A percentile compares a stretch with the other conserved stretches of the same genome.
Evolutionary conservation across 208 protist species (phyloP).

Genomic region (Trypanosoma lewisi): DNA sequence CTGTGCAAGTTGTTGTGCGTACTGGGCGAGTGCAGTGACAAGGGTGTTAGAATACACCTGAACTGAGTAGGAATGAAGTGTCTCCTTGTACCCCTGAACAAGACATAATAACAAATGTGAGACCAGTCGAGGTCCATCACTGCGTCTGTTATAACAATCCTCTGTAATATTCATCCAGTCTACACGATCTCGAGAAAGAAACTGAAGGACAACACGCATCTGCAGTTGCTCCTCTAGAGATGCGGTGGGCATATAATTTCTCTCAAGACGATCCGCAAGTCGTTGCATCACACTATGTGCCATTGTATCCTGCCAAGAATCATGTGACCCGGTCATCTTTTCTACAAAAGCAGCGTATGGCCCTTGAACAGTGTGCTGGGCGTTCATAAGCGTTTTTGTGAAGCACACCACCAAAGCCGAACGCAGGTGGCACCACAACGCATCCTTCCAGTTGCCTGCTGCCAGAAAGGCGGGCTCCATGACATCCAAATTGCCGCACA

Average conservation of each 20-base stretch:
- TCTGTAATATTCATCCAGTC: slow-evolving; percentile 52
- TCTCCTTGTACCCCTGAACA: slow-evolving; percentile 60
- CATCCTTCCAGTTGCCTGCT: slow-evolving; percentile 57
- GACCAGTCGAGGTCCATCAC: slow-evolving; percentile 49
- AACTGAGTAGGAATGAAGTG: slow-evolving; percentile 46
- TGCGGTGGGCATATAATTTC: slow-evolving; percentile 34
- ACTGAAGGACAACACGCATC: slow-evolving; percentile 76
- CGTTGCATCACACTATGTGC: slow-evolving; percentile 36
- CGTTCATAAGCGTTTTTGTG: slow-evolving; percentile 58
- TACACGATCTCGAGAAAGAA: slow-evolving; percentile 33
- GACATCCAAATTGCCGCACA: slow-evolving; percentile 70
- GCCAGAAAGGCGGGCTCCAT: slow-evolving; percentile 60
- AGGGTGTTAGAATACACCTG: slow-evolving; percentile 54
- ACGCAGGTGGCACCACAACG: slow-evolving; percentile 74
- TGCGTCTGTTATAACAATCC: slow-evolving; percentile 10
- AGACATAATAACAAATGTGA: slow-evolving; percentile 64
- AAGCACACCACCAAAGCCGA: slow-evolving; percentile 67
- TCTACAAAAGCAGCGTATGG: slow-evolving; percentile 39
- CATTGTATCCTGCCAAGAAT: slow-evolving; percentile 53
- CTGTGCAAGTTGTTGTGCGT: slow-evolving; percentile 50
- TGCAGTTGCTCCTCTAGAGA: slow-evolving; percentile 64
- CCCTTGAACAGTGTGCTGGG: slow-evolving; percentile 22
- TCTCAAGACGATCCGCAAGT: slow-evolving; percentile 40
- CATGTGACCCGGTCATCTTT: slow-evolving; percentile 39
- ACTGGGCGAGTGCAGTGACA: slow-evolving; percentile 35